phyloP scores from a whole-genome alignment of 1,284 basidiomycete species.

The Puccinia brachypodii region DNA sequence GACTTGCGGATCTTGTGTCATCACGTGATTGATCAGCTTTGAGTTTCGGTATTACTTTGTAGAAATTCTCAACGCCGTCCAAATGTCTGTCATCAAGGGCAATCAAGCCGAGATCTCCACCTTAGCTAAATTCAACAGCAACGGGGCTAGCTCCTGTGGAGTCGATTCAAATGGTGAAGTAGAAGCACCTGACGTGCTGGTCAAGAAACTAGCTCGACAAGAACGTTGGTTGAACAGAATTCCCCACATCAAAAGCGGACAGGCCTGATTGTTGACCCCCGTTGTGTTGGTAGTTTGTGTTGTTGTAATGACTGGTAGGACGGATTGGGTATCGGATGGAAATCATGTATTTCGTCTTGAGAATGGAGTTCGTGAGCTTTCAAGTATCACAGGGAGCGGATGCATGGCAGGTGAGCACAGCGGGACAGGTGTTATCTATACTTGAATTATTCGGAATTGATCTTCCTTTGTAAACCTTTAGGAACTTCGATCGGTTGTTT shows the following conservation, averaged over 20 bases:
- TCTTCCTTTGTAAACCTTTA: conserved; percentile 49
- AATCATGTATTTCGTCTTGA: conserved; percentile 66
- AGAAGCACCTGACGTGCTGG: conserved; percentile 70
- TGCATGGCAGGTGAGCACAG: conserved; percentile 80
- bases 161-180: conserved; percentile 86
- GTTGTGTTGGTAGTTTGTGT: conserved; percentile 57
- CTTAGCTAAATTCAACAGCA: conserved; percentile 67
- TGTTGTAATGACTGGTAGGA: conserved; percentile 76
- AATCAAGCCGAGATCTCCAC: conserved; percentile 87
- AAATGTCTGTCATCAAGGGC: conserved; percentile 90
- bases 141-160: conserved; percentile 72
- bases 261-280: background rate
- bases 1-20: background rate
- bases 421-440: conserved; percentile 58
- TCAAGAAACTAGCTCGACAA: conserved; percentile 69
- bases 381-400: conserved; percentile 82
- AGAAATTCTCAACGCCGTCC: conserved; percentile 79
- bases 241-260: background rate
- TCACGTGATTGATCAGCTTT: background rate
- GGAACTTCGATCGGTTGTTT: conserved; percentile 62
- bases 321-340: conserved; percentile 86
- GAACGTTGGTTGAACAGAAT: conserved; percentile 72
- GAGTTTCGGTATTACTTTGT: background rate
- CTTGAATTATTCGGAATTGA: background rate
- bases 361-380: conserved; percentile 77